Evolutionary conservation across 2,329 filamentous ascomycete genomes (phyloP).

Genomic region (Furcasterigmium sp.): DNA sequence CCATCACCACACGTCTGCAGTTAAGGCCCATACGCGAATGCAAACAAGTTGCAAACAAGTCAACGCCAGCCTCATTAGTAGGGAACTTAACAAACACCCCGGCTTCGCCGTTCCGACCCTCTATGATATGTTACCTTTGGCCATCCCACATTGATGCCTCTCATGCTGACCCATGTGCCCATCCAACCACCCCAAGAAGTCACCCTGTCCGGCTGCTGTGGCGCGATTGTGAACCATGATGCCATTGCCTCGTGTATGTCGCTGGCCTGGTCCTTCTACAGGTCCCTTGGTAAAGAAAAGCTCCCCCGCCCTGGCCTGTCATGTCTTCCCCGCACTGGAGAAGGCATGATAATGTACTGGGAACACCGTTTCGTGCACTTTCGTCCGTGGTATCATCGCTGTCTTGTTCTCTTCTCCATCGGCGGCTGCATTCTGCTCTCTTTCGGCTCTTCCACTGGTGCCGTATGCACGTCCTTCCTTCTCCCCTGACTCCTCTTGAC

Average conservation of each 20-base stretch:
- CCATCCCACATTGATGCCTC: too few relatives aligned
- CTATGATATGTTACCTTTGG: not conserved
- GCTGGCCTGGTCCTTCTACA: conserved; percentile 5
- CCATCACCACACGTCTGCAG: too few relatives aligned
- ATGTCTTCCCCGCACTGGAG: conserved; percentile 9
- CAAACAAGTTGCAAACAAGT: too few relatives aligned
- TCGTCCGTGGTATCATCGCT: conserved; percentile 14
- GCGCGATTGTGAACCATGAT: not conserved
- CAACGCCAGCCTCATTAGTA: not conserved
- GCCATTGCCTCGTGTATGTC: not conserved
- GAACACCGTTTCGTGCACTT: conserved; percentile 4
- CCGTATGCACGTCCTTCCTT: not conserved
- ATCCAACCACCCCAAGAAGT: too few relatives aligned
- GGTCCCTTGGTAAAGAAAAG: conserved; percentile 1
- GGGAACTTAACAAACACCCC: too few relatives aligned
- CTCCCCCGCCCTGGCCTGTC: too few relatives aligned
- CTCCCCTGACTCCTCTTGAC: conserved; percentile 13
- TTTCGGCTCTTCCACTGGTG: not conserved
- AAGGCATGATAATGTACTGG: conserved; percentile 13
- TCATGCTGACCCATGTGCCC: too few relatives aligned
- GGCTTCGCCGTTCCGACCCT: not conserved
- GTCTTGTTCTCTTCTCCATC: not conserved
- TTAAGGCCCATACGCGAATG: too few relatives aligned
- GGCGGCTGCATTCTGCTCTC: too few relatives aligned
- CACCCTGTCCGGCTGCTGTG: too few relatives aligned